Conservation (phyloP, 768 basidiomycete genomes). For the Termitomyces sp. region DNA sequence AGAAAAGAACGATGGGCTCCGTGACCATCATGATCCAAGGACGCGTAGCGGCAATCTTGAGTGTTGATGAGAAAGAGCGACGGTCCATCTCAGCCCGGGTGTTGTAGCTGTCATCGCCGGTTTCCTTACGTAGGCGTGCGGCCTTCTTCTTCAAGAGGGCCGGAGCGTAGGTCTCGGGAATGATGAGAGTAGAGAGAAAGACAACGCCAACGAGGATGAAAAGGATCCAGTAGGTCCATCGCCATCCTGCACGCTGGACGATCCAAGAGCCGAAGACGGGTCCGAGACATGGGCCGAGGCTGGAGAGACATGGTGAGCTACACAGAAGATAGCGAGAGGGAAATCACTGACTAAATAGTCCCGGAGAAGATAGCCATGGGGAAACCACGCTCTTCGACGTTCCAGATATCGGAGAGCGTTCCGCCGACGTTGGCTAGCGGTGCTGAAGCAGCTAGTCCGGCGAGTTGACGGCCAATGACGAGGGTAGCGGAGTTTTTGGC, state of each 20-base stretch:
- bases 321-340: background rate
- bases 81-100: conserved; percentile 7
- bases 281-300: conserved; percentile 43
- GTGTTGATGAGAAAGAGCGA: background rate
- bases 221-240: conserved; percentile 48
- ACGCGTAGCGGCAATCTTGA: conserved; percentile 6
- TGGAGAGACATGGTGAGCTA: conserved; percentile 1
- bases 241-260: conserved; percentile 37
- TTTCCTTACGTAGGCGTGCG: conserved; percentile 32
- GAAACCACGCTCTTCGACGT: conserved; percentile 35
- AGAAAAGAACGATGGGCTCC: conserved; percentile 13
- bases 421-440: conserved; percentile 38
- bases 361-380: conserved; percentile 48
- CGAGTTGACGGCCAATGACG: conserved; percentile 38
- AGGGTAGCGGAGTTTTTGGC: conserved; percentile 12
- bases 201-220: conserved; percentile 37
- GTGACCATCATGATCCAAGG: conserved; percentile 11
- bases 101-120: conserved; percentile 18
- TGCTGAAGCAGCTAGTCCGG: conserved; percentile 13
- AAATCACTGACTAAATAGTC: conserved; percentile 36
- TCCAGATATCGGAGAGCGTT: conserved; percentile 40
- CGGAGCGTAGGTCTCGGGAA: conserved; percentile 52
- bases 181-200: conserved; percentile 33
- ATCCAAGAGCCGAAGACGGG: conserved; percentile 50
- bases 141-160: conserved; percentile 43